Evolutionary conservation across 768 basidiomycete genomes (phyloP), one percentile per base, ranked within the genome.

Genomic region (Cystofilobasidium ferigula): DNA sequence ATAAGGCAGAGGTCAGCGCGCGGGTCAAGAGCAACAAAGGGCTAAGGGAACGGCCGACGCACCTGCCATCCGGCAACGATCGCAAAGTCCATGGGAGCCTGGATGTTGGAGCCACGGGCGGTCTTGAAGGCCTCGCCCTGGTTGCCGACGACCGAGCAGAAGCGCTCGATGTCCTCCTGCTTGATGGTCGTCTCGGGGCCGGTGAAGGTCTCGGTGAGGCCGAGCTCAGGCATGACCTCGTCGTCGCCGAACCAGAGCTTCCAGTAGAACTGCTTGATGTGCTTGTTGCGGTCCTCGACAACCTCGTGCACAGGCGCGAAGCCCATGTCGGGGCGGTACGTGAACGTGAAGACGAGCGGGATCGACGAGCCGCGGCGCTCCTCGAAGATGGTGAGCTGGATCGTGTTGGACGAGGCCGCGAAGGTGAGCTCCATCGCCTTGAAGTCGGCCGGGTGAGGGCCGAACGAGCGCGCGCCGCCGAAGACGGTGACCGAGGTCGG

Each of bases 1-100:
- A 26, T 22, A 42, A 48, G 4, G 24, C n/a, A 35, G 10, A 20
- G 38, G n/a, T 70, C 61, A 34, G 71, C 8, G 22, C 7, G 35
- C 16, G 6, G 35, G 58, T 2, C 36, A 28, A 14, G 18, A 18
- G 61, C 24, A 59, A 45, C 40, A 22, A 6, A n/a, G 64, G 28
- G 48, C 53, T 13, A 28, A 1, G 28, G 42, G 30, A 63, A 34
- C 48, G 34, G 28, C 45, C 8, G 60, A 77, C 86, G 68, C 74
- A 91, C 92, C 86, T 94, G 85, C 95, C 95, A 99, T 54, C 94
- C 93, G 45, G 92, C 86, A 59, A 98, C 94, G 73, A 99, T 99
- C 30, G 93, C 90, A 72, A 95, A 98, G 78, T 98, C 94, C 89
- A 99, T 94, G 0, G 95, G 95, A 1, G 94, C 91, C 72, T 87